Evolutionary conservation across 1,139 yeast genomes (phyloP).

Genomic region (Ashbya aceris): DNA sequence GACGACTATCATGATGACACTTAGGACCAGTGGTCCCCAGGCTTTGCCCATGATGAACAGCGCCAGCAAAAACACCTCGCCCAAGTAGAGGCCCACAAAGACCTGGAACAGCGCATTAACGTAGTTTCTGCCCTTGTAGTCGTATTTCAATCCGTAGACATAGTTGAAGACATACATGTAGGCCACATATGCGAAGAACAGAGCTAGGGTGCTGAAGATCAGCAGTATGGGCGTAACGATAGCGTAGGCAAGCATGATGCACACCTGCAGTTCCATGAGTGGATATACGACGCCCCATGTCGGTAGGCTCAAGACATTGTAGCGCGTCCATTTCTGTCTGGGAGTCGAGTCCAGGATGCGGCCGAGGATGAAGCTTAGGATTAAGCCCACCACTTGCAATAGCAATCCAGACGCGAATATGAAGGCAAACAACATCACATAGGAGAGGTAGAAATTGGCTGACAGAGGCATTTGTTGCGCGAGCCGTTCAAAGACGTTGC

Average conservation of each 20-base stretch:
- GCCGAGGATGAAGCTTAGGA: slow-evolving; percentile 35
- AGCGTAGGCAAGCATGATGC: slow-evolving; percentile 64
- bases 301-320: slow-evolving; percentile 39
- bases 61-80: slow-evolving; percentile 57
- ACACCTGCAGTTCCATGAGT: slow-evolving; percentile 57
- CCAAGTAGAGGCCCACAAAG: slow-evolving; percentile 55
- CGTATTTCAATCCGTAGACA: slow-evolving; percentile 48
- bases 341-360: slow-evolving; percentile 49
- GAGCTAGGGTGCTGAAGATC: slow-evolving; percentile 52
- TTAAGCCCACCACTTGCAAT: slow-evolving; percentile 41
- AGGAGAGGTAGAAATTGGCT: slow-evolving; percentile 66
- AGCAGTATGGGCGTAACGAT: slow-evolving; percentile 71
- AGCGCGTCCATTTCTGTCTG: slow-evolving; percentile 49
- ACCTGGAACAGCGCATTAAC: slow-evolving; percentile 59
- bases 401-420: slow-evolving; percentile 58
- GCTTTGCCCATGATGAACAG: slow-evolving; percentile 60
- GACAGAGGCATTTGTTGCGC: slow-evolving; percentile 58
- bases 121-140: slow-evolving; percentile 58
- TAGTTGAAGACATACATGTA: slow-evolving; percentile 50
- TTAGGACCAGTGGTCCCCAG: slow-evolving; percentile 66
- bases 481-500: slow-evolving; percentile 45
- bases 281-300: slow-evolving; percentile 77
- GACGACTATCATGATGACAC: slow-evolving; percentile 41
- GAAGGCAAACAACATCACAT: slow-evolving; percentile 55
- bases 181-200: slow-evolving; percentile 49